Evolutionary conservation across 345 rosid species (phyloP), one percentile per base, ranked within the genome.

Genomic region (Syzygium oleosum): DNA sequence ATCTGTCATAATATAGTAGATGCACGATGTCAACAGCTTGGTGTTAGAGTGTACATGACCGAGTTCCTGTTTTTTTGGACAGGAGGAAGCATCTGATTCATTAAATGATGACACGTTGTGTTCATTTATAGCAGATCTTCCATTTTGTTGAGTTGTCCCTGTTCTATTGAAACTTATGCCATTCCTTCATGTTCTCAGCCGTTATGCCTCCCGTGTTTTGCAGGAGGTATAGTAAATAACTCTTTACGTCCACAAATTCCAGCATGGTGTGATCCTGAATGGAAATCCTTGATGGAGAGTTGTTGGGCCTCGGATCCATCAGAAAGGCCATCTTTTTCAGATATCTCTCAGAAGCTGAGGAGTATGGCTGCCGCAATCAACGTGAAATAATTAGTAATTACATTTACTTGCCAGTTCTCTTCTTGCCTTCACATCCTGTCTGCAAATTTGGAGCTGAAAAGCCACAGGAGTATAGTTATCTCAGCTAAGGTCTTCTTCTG

Each of bases 261-360:
- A 49, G 90, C 96, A 55, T 96, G 99, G 99, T 98, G 99, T 88
- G 99, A 96, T 92, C 99, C 99, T 53, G 98, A 96, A 85, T 98
- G 99, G 99, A 98, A 94, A 88, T 91, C 93, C 84, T 90, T 98
- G 91, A 96, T 98, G 99, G 97, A 93, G 92, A 93, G 94, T 88
- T 93, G 98, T 87, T 98, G 99, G 99, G 92, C 96, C 49, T 92
- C 95, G 46, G 99, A 96, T 89, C 99, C 98, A 29, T 88, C 94
- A 43, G 99, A 91, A 89, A 96, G 99, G 90, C 99, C 98, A n/a
- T 94, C 99, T 1, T 98, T 98, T 93, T 90, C 99, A 54, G 97
- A 96, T 59, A 94, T 98, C 77, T 96, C 99, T 84, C 94, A 91
- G 92, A 96, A 93, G 94, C 94, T 98, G 90, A 95, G 99, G 91